Base-by-base conservation (phyloP, 306 rosid species). In the Rosa lucieae region DNA sequence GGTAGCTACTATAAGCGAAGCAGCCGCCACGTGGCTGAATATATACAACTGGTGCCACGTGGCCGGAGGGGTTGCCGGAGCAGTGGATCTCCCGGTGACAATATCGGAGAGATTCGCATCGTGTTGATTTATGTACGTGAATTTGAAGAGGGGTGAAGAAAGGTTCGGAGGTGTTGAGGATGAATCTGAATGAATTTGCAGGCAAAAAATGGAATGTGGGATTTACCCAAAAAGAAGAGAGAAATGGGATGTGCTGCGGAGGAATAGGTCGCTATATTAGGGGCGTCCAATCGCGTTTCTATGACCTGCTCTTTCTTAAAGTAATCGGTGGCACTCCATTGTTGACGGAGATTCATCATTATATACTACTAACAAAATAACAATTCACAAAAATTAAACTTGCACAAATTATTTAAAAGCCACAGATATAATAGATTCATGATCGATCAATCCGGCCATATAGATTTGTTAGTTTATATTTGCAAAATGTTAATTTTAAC, bases 271-370 rank as follows among this genome's bases (percentile, higher is more conserved):
- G 3, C 29, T 58, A 23, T 35, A 13, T 15, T 44, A 15, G 20
- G 69, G 23, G 44, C 4, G 21, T 65, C 44, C 5, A 5, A 6
- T 20, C 44, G 44, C 63, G 40, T 67, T 67, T 42, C 72, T 66
- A 14, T 67, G 47, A 39, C 6, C 11, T 15, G 49, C 49, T 67
- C 43, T 48, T 65, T 14, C 11, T 11, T 35, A 32, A 65, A 65
- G 10, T 6, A 65, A 65, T 15, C 70, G 70, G 21, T 14, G 61
- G 59, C 59, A 47, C 43, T 23, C 56, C 42, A 46, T 72, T 44
- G 14, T 32, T 72, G 75, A 35, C 76, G 76, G 10, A 35, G 44
- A 58, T 58, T 58, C 63, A 58, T 58, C 35, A 44, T 44, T 44
- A 1, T 32, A 32, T 32, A 32, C 37, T 32, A 32, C 3, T 32